Base-by-base conservation (phyloP, 2,329 filamentous ascomycete genomes). In the Fusarium lyarnte region DNA sequence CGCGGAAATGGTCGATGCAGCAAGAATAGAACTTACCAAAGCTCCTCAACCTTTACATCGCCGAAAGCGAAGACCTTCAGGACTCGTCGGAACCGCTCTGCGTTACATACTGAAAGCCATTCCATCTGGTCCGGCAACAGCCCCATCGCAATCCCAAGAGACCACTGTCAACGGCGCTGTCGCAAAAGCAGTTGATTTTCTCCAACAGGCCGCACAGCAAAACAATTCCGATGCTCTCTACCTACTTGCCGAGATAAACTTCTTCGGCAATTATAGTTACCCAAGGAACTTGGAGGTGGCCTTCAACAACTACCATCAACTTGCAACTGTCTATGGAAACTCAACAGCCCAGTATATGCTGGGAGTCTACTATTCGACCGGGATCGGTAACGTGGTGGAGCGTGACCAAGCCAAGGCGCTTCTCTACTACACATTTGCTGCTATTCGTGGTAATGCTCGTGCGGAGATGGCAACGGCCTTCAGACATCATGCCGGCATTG, bases 401-500 rank as follows among this genome's bases (percentile, higher is more conserved):
- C 89, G 90, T 46, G 93, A 99, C 77, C 96, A 98, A 82, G 95
- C 95, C 16, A 95, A 94, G 82, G 94, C 96, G 7, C 86, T 98
- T 76, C 85, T 98, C 43, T 98, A 98, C 81, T 95, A 99, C 81
- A 97, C 94, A 0, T 96, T 98, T 79, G 95, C 96, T 1, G 96
- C 96, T 2, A 87, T 94, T 73, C 90, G 90, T 60, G 95, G 94
- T 25, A 91, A 97, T 78, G 92, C 92, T 21, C 89, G 91, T 61
- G 95, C 95, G 10, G 92, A 98, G 82, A 98, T 99, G 96, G 95
- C 95, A 1, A 87, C 97, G 10, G 97, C 91, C 7, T 97, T 94
- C 77, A 90, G 96, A 53, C 91, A 98, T 79, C 91, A 96, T 74
- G 89, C 89, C 29, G 96, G 95, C 6, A 94, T 99, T 69, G 94